Percentiles rank a stretch among this genome's conserved stretches.
phyloP scores from a whole-genome alignment of 2,329 filamentous ascomycete genomes.

The Scedosporium dehoogii region DNA sequence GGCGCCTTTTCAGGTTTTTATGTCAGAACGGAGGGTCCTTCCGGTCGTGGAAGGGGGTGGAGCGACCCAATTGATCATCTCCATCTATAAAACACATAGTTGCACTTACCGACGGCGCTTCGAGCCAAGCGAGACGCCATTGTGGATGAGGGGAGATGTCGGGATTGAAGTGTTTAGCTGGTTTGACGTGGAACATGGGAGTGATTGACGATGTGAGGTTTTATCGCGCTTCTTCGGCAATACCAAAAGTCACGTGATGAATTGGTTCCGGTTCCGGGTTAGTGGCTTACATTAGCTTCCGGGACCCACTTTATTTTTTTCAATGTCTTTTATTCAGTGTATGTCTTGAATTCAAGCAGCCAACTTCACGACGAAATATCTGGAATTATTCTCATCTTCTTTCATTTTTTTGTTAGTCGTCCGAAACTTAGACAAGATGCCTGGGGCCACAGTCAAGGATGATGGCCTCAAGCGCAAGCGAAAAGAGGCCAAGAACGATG shows the following conservation, averaged over 20 bases:
- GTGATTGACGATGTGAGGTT: conserved; percentile 35
- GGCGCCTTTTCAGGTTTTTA: conserved; percentile 52
- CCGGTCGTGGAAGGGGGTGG: conserved; percentile 14
- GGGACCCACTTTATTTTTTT: conserved; percentile 15
- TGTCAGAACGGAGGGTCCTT: neutral
- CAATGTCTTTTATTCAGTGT: conserved; percentile 4
- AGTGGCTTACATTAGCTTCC: neutral
- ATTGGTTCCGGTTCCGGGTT: neutral
- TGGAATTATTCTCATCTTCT: neutral
- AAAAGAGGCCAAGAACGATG: conserved; percentile 27
- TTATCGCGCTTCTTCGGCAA: conserved; percentile 36
- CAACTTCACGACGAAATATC: neutral
- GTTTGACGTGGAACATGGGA: conserved; percentile 33
- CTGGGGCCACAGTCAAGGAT: conserved; percentile 8
- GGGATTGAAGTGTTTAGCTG: conserved; percentile 34
- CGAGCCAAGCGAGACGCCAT: conserved; percentile 98
- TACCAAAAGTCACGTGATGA: conserved; percentile 25
- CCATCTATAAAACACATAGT: conserved; percentile 7
- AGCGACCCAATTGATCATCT: conserved; percentile 19
- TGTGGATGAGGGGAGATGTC: conserved; percentile 50
- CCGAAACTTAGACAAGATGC: conserved; percentile 5
- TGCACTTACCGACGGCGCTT: conserved; percentile 79
- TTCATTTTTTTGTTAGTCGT: neutral
- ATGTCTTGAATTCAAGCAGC: neutral
- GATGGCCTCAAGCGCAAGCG: conserved; percentile 44